Percentiles rank a stretch among this genome's conserved stretches.
These are phyloP conservation scores for Tuber borchii DNA, from an alignment of 495 filamentous ascomycete genomes.

Conservation along the genomic window DNA sequence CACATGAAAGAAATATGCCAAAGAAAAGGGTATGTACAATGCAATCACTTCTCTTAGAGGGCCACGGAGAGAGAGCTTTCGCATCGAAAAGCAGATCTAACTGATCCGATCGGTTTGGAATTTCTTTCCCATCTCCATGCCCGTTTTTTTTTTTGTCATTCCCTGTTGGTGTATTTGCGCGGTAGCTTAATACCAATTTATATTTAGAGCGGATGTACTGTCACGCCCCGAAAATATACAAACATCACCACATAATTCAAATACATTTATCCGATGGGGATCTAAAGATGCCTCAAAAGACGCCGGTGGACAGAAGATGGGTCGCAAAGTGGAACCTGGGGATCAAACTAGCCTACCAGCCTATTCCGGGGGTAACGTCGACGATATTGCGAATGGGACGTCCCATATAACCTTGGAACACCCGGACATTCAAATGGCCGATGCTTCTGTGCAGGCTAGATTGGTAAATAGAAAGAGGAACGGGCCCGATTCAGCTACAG, in stretches of 20 bases:
- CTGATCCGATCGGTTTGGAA: neutral
- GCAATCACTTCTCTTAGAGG: neutral
- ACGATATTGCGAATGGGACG: neutral
- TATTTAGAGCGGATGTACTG: neutral
- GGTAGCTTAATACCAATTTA: neutral
- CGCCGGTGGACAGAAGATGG: neutral
- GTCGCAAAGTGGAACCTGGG: neutral
- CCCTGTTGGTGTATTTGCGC: neutral
- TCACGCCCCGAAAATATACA: slow-evolving; percentile 2
- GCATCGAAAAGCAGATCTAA: neutral
- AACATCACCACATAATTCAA: neutral
- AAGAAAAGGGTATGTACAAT: slow-evolving; percentile 6
- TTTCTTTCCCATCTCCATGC: neutral
- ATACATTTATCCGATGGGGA: neutral
- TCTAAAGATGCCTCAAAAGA: neutral
- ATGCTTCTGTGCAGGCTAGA: slow-evolving; percentile 10
- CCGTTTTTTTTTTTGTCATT: neutral
- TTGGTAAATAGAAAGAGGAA: slow-evolving; percentile 31
- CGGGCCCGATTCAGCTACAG: slow-evolving; percentile 14
- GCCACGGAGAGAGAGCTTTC: neutral
- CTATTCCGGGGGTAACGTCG: neutral
- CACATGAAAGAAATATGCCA: slow-evolving; percentile 15
- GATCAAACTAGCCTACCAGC: neutral
- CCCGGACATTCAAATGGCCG: slow-evolving; percentile 18
- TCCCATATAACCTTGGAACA: slow-evolving; percentile 29